These are phyloP conservation scores for Globisporangium emineosum DNA, from an alignment of 352 stramenopile genomes.

Conservation along the genomic window DNA sequence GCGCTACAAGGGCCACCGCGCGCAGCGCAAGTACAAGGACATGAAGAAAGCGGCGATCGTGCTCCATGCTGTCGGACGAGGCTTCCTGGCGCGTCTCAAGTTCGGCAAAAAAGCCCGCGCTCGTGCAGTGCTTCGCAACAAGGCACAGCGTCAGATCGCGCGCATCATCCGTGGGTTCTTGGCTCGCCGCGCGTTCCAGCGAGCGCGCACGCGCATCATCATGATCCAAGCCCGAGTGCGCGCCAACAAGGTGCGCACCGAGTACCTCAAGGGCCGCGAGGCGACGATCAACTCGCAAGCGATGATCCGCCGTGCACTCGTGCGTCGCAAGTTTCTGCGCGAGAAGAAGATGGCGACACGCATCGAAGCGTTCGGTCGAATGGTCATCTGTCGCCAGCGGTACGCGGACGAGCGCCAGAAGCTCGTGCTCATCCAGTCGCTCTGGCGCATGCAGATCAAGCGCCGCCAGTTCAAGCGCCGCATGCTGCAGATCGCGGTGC, in stretches of 20 bases:
- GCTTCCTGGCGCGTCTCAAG: conserved; percentile 80
- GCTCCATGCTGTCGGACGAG: conserved; percentile 72
- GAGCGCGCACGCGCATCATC: conserved; percentile 58
- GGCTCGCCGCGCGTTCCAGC: conserved; percentile 50
- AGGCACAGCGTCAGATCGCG: conserved; percentile 75
- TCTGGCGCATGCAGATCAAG: conserved; percentile 74
- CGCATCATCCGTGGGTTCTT: conserved; percentile 73
- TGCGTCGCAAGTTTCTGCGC: conserved; percentile 71
- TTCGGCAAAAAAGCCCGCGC: conserved; percentile 84
- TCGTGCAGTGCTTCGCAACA: conserved; percentile 68
- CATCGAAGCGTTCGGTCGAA: conserved; percentile 78
- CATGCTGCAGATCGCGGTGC: conserved; percentile 47
- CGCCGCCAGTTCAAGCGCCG: conserved; percentile 51
- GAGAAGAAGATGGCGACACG: conserved; percentile 89
- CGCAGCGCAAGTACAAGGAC: conserved; percentile 51
- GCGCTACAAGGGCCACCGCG: conserved; percentile 70
- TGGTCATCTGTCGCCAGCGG: conserved; percentile 71
- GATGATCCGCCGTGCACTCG: conserved; percentile 81
- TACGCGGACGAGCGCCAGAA: conserved; percentile 60
- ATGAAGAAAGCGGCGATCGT: conserved; percentile 76
- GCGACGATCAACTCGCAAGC: conserved; percentile 86
- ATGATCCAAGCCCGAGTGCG: conserved; percentile 87
- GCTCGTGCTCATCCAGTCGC: conserved; percentile 75
- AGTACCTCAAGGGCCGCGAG: conserved; percentile 84
- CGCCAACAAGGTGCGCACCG: conserved; percentile 81